A percentile compares a stretch with the other conserved stretches of the same genome.
Evolutionary conservation across 2,329 filamentous ascomycete species (phyloP).

Genomic region (Hypoxylon sp.): DNA sequence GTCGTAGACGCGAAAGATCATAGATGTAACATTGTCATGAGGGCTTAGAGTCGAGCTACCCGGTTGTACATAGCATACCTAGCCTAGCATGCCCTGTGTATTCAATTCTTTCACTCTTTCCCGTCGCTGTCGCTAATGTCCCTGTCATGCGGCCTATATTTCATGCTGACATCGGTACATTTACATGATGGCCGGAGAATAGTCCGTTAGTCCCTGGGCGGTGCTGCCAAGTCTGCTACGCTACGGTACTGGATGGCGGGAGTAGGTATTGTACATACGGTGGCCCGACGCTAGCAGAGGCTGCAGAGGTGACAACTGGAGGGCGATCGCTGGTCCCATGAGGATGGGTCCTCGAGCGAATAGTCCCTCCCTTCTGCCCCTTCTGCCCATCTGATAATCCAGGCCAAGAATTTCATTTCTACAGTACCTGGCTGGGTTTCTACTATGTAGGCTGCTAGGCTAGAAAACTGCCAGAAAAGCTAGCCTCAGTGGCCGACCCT

Average conservation of each 20-base stretch:
- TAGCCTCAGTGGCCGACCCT: conserved; percentile 14
- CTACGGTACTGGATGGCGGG: conserved; percentile 1
- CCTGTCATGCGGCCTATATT: conserved; percentile 26
- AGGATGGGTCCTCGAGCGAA: conserved; percentile 33
- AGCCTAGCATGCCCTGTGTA: conserved; percentile 13
- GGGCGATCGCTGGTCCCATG: conserved; percentile 35
- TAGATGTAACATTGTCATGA: conserved; percentile 21
- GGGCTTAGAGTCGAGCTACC: conserved; percentile 1
- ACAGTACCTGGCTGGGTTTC: conserved; percentile 14
- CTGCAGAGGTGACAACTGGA: conserved; percentile 31
- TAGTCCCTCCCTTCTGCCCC: conserved; percentile 14
- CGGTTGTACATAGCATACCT: conserved; percentile 2
- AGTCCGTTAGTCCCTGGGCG: conserved; percentile 26
- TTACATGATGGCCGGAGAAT: conserved; percentile 37
- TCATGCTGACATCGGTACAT: conserved; percentile 38
- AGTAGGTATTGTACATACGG: too few relatives aligned
- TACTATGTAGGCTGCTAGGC: conserved; percentile 9
- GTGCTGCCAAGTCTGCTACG: conserved; percentile 4
- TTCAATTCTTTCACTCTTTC: conserved; percentile 6
- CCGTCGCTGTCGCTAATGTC: conserved; percentile 15
- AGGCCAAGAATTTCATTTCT: conserved; percentile 13
- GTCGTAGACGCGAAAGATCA: conserved; percentile 21
- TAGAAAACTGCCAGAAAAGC: conserved; percentile 10
- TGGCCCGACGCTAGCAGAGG: conserved; percentile 33
- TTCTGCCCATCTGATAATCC: conserved; percentile 5